Evolutionary conservation across 345 rosid species (phyloP).

Genomic region (Firmiana major): DNA sequence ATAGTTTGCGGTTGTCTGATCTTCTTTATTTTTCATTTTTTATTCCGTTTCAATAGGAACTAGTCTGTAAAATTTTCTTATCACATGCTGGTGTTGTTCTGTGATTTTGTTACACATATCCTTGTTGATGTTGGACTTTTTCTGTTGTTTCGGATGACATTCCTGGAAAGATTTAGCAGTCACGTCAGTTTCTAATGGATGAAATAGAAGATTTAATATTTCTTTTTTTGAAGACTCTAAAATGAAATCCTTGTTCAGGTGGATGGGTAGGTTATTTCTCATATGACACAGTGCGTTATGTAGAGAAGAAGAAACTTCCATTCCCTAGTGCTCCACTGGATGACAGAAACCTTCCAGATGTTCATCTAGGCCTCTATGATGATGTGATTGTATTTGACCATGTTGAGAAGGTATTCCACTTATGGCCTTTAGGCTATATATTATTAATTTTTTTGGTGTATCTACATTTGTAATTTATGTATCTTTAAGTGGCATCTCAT

Average conservation of each 20-base stretch:
- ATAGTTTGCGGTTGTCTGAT: background rate
- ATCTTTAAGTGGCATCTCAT: background rate
- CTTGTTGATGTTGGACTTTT: slow-evolving; percentile 4
- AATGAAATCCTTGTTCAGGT: slow-evolving; percentile 40
- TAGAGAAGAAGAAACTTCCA: slow-evolving; percentile 83
- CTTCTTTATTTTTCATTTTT: background rate
- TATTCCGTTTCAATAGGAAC: background rate
- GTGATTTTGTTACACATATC: background rate
- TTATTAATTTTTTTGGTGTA: background rate
- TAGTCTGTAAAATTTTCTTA: background rate
- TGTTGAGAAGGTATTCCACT: slow-evolving; percentile 63
- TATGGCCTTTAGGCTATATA: background rate
- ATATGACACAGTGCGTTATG: slow-evolving; percentile 87
- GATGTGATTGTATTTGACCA: slow-evolving; percentile 90
- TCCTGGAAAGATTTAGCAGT: background rate
- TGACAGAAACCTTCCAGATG: slow-evolving; percentile 89
- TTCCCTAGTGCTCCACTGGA: slow-evolving; percentile 69
- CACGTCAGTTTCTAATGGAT: background rate
- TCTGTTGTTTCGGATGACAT: background rate
- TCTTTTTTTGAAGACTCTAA: background rate
- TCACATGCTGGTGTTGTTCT: background rate
- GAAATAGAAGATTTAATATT: background rate
- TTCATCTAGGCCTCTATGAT: slow-evolving; percentile 91
- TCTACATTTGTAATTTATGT: background rate
- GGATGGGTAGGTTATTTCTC: slow-evolving; percentile 99